phyloP scores from a whole-genome alignment of 805 yeast genomes.

The Wickerhamomyces hampshirensis region DNA sequence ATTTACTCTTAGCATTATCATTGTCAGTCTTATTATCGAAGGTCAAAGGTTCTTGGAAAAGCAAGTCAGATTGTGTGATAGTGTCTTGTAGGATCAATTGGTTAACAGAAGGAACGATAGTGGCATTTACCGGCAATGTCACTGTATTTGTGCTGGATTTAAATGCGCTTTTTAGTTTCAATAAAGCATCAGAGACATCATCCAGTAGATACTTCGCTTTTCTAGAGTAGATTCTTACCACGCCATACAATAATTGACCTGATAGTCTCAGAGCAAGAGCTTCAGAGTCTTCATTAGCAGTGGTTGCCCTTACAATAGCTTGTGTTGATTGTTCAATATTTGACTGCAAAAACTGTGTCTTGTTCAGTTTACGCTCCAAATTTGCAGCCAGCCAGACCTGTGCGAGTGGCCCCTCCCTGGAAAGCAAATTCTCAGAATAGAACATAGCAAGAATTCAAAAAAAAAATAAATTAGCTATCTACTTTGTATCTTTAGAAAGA shows the following conservation, averaged over 20 bases:
- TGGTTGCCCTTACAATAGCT: constrained; percentile 50
- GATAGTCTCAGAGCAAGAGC: constrained; percentile 76
- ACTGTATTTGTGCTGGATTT: constrained; percentile 40
- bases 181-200: constrained; percentile 74
- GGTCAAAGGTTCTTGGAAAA: constrained; percentile 56
- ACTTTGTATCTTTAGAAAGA: too few species aligned
- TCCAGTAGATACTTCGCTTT: constrained; percentile 80
- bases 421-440: constrained; percentile 46
- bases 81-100: constrained; percentile 68
- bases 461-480: too few species aligned
- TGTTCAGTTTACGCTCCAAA: constrained; percentile 70
- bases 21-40: constrained; percentile 25
- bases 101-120: constrained; percentile 54
- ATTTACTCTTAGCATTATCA: constrained; percentile 5
- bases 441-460: constrained; percentile 42
- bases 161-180: constrained; percentile 67
- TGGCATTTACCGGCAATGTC: constrained; percentile 54
- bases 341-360: constrained; percentile 67
- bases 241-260: constrained; percentile 83
- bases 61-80: constrained; percentile 70
- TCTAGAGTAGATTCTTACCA: constrained; percentile 79
- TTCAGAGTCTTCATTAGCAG: constrained; percentile 30
- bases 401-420: constrained; percentile 80
- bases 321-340: constrained; percentile 62
- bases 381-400: constrained; percentile 93